phyloP scores from a whole-genome alignment of 2,329 filamentous ascomycete genomes.

The Coniella vitis region DNA sequence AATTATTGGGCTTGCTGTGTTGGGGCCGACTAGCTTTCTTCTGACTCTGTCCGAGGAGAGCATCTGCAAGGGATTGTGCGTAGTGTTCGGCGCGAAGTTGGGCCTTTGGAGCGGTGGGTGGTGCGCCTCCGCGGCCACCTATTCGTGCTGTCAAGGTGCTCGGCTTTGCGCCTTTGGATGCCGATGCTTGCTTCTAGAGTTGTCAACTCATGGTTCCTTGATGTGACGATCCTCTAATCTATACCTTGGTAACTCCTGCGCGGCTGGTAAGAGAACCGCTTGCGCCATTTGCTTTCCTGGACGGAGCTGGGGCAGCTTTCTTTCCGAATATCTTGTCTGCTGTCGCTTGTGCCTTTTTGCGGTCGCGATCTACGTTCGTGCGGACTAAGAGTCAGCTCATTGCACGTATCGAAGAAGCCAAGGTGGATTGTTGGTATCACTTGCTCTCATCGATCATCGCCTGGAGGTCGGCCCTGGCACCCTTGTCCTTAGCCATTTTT shows the following conservation, averaged over 20 bases:
- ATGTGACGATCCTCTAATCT: slow-evolving; percentile 26
- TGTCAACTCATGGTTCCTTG: slow-evolving; percentile 15
- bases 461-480: slow-evolving; percentile 42
- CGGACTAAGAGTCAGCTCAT: background rate
- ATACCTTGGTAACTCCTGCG: slow-evolving; percentile 66
- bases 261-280: slow-evolving; percentile 61
- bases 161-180: slow-evolving; percentile 21
- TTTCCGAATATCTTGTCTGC: slow-evolving; percentile 64
- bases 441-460: slow-evolving; percentile 49
- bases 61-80: slow-evolving; percentile 28
- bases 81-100: slow-evolving; percentile 34
- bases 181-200: slow-evolving; percentile 20
- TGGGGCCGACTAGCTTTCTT: slow-evolving; percentile 19
- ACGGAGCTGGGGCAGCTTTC: slow-evolving; percentile 50
- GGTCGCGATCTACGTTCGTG: slow-evolving; percentile 48
- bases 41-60: slow-evolving; percentile 34
- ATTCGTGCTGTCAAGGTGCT: slow-evolving; percentile 42
- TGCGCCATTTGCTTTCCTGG: slow-evolving; percentile 38
- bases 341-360: slow-evolving; percentile 65
- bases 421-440: background rate
- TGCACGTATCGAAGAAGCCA: background rate
- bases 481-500: slow-evolving; percentile 20
- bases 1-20: too few relatives aligned
- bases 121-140: slow-evolving; percentile 29
- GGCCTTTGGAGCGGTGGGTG: slow-evolving; percentile 22